A percentile compares a stretch with the other conserved stretches of the same genome.
These are phyloP conservation scores for Sugiyamaella qingdaonensis DNA, from an alignment of 805 yeast genomes.

Conservation along the genomic window DNA sequence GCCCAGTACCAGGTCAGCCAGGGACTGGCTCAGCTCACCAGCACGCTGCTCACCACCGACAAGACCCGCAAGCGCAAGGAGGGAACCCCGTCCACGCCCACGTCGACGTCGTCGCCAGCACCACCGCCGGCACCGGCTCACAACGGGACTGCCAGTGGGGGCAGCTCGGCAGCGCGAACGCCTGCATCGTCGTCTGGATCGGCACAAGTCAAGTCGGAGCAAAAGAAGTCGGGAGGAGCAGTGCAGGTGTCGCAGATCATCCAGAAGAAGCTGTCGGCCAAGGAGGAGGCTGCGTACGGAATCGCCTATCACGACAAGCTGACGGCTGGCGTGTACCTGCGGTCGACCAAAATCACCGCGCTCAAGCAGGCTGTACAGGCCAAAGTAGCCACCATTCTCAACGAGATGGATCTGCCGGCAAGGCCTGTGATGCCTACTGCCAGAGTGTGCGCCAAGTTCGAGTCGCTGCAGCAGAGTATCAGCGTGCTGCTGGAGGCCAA, in stretches of 20 bases:
- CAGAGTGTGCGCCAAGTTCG: conserved; percentile 70
- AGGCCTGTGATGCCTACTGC: conserved; percentile 88
- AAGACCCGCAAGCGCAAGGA: conserved; percentile 45
- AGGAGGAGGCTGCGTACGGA: conserved; percentile 84
- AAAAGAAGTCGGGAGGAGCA: conserved; percentile 16
- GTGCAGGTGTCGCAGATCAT: conserved; percentile 30
- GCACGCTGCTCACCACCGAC: conserved; percentile 65
- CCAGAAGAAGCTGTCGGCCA: conserved; percentile 56
- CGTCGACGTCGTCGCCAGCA: conserved; percentile 32
- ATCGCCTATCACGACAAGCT: conserved; percentile 58
- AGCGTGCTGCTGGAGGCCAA: conserved; percentile 75
- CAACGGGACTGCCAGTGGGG: conserved; percentile 2
- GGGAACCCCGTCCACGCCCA: conserved; percentile 19
- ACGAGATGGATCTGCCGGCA: conserved; percentile 73
- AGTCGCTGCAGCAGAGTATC: conserved; percentile 64
- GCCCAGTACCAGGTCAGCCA: conserved; percentile 78
- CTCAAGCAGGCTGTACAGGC: conserved; percentile 73
- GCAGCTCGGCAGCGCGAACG: conserved; percentile 6
- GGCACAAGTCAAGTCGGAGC: conserved; percentile 3
- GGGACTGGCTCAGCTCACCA: conserved; percentile 83
- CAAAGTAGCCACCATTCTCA: conserved; percentile 56
- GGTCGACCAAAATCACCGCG: conserved; percentile 74
- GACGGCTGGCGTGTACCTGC: conserved; percentile 70
- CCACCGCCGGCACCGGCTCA: conserved; percentile 5
- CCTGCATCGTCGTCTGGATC: conserved; percentile 6